phyloP scores from a whole-genome alignment of 1,284 basidiomycete genomes.

The Pseudomicrostroma phylloplanum region DNA sequence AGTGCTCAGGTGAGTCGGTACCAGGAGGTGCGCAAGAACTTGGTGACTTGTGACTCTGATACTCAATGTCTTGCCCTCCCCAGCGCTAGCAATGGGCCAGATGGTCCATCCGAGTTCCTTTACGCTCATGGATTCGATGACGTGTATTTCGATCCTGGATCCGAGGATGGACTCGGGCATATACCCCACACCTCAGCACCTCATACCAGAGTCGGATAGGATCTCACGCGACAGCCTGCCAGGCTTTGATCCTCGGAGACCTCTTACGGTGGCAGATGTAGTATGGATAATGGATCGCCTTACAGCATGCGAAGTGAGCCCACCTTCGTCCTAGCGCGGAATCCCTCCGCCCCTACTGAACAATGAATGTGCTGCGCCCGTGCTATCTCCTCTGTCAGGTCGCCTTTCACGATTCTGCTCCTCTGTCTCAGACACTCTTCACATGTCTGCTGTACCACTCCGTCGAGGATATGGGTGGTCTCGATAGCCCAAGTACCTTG shows the following conservation, averaged over 20 bases:
- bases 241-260: conserved; percentile 62
- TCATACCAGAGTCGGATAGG: conserved; percentile 40
- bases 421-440: conserved; percentile 76
- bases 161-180: conserved; percentile 80
- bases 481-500: conserved; percentile 5
- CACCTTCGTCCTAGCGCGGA: neutral
- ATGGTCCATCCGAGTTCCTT: conserved; percentile 67
- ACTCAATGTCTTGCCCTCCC: neutral
- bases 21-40: neutral
- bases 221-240: conserved; percentile 35
- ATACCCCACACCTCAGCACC: conserved; percentile 45
- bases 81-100: conserved; percentile 53
- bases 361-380: neutral
- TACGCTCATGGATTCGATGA: conserved; percentile 77
- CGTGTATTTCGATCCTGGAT: conserved; percentile 82
- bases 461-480: no score
- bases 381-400: conserved; percentile 56
- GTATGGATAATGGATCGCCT: conserved; percentile 80
- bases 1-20: neutral
- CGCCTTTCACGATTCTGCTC: conserved; percentile 77
- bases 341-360: no score
- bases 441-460: conserved; percentile 70
- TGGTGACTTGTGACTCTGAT: neutral
- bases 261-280: conserved; percentile 66
- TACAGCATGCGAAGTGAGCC: conserved; percentile 68